Conservation (phyloP, 768 basidiomycete genomes). For the Rhodotorula sphaerocarpa region DNA sequence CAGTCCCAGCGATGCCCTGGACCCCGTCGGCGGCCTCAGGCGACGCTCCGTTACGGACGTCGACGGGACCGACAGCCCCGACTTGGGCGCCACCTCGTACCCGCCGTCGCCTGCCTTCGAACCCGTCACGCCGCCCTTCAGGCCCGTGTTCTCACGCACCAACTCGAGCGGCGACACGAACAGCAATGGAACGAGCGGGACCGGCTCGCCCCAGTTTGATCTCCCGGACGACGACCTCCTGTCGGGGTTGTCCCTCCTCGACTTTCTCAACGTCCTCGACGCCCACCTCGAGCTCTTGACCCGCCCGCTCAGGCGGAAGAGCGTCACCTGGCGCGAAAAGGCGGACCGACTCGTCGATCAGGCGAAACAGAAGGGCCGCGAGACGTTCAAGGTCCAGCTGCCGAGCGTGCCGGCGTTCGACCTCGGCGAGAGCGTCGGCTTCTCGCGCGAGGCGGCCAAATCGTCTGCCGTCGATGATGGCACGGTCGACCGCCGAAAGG, state of each 20-base stretch:
- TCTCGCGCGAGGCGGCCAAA: neutral
- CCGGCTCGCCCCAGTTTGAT: conserved; percentile 15
- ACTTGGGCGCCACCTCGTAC: neutral
- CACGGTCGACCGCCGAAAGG: neutral
- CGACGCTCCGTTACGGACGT: too few species aligned
- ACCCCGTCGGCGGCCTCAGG: too few species aligned
- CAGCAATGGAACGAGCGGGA: neutral
- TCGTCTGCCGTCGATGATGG: too few species aligned
- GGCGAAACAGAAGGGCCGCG: conserved; percentile 11
- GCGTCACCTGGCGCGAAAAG: conserved; percentile 17
- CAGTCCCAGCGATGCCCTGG: too few species aligned
- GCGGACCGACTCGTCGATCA: conserved; percentile 29
- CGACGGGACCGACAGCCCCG: neutral
- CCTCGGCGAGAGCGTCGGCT: neutral
- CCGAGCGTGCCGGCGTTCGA: conserved; percentile 21
- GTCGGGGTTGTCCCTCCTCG: conserved; percentile 29
- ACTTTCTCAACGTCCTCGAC: conserved; percentile 36
- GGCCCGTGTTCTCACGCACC: conserved; percentile 2
- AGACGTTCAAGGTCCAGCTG: conserved; percentile 10
- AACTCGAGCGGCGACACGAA: conserved; percentile 5
- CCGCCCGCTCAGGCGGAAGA: conserved; percentile 24
- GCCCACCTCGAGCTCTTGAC: conserved; percentile 35
- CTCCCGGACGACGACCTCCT: conserved; percentile 31
- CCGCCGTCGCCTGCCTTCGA: neutral
- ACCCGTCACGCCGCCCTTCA: neutral